Evolutionary conservation across 225 moss, liverwort and hornwort species (phyloP).

Genomic region (Ulota crispa): DNA sequence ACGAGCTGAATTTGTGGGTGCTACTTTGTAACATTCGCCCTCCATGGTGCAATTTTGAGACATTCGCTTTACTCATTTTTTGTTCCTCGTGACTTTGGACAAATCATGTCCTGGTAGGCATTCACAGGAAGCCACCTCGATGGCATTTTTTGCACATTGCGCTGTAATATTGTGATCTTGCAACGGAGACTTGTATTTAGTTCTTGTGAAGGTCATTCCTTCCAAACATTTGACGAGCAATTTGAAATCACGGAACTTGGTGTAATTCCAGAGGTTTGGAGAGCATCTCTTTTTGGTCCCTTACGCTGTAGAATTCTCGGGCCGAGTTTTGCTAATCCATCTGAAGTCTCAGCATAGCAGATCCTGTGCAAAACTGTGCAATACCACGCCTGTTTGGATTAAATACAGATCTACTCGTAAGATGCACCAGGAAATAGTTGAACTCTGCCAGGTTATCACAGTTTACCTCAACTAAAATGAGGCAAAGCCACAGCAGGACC

Average conservation of each 20-base stretch:
- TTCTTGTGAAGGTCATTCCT: constrained; percentile 20
- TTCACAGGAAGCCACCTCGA: constrained; percentile 13
- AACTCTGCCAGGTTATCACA: too few relatives aligned
- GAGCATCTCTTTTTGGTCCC: not conserved
- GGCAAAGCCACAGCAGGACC: too few relatives aligned
- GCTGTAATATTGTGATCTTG: constrained; percentile 1
- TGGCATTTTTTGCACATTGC: constrained; percentile 25
- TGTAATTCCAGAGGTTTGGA: not conserved
- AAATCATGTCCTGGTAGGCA: constrained; percentile 15
- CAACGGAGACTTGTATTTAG: not conserved
- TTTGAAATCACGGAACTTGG: not conserved
- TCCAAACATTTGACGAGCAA: not conserved
- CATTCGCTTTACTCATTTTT: constrained; percentile 9
- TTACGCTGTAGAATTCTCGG: not conserved
- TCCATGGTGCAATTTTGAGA: constrained; percentile 7
- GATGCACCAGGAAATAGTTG: not conserved
- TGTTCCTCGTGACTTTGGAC: constrained; percentile 15
- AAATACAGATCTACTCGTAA: not conserved
- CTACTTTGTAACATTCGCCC: constrained; percentile 27
- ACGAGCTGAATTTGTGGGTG: constrained; percentile 47
- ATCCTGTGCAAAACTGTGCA: not conserved
- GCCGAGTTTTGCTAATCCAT: not conserved
- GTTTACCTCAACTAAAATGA: too few relatives aligned
- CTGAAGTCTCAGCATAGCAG: not conserved
- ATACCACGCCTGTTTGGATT: not conserved